Conservation (phyloP, 768 basidiomycete genomes). For the Suillus bovinus region DNA sequence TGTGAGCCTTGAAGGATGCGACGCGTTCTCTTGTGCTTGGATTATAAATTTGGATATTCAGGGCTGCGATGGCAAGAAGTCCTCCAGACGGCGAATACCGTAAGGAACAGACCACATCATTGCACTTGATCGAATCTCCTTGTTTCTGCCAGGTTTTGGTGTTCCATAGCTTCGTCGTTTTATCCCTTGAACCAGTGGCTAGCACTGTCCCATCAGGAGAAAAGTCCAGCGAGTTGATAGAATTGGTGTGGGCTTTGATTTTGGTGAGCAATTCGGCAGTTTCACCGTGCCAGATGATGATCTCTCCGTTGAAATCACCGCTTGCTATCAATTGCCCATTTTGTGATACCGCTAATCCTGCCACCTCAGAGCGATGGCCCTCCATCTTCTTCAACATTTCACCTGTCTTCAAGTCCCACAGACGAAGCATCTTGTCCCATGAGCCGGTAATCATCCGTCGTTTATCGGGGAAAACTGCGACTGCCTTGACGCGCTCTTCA, state of each 20-base stretch:
- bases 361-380: neutral
- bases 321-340: neutral
- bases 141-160: no score
- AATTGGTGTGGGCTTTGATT: neutral
- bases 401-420: neutral
- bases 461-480: neutral
- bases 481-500: neutral
- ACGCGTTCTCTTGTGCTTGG: no score
- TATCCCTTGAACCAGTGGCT: no score
- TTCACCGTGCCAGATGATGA: no score
- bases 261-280: neutral
- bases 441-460: neutral
- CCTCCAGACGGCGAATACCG: no score
- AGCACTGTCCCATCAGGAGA: no score
- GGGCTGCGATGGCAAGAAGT: no score
- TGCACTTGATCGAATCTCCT: no score
- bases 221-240: neutral
- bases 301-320: neutral
- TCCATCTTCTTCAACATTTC: neutral
- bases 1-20: no score
- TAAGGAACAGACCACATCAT: accelerated
- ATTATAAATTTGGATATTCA: no score
- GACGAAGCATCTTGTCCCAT: accelerated
- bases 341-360: neutral
- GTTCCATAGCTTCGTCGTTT: no score